Evolutionary conservation across 768 basidiomycete species (phyloP), one percentile per base, ranked within the genome.

Genomic region (Hypsizygus marmoreus): DNA sequence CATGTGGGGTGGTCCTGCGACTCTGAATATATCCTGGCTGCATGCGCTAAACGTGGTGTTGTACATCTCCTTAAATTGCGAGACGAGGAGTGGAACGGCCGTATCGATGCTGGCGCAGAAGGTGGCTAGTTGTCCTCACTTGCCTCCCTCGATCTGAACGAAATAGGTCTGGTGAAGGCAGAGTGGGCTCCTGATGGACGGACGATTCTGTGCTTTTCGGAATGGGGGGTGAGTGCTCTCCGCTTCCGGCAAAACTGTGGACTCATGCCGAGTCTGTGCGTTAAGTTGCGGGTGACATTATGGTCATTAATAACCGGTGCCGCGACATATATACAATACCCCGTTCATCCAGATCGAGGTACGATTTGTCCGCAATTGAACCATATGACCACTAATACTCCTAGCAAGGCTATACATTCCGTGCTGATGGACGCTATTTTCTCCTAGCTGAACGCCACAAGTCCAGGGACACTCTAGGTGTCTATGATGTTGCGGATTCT

Each of bases 171-270:
- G 38, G 78, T 84, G 14, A 90, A 82, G 59, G 90, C 86, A 13
- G 91, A 95, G 59, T 97, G 94, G 94, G 88, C 88, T 0, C 89
- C 87, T 2, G 88, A 88, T 59, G 91, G 91, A 12, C 76, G 88
- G 28, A 82, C 81, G 12, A 72, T 97, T 4, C 67, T 97, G 23
- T 95, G 90, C 58, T 97, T 94, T 66, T 94, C 91, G 3, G 89
- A 94, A 56, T 91, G 91, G 87, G 91, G 88, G 56, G 94, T 95
- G 70, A 73, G 93, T 80, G 16, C 14, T 32, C 29, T 50, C 44
- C 20, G 24, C n/a, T 7, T 31, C 24, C 30, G 13, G 19, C 46
- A n/a, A n/a, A n/a, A n/a, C n/a, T n/a, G n/a, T n/a, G n/a, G 22
- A 30, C 37, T 45, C 20, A 30, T 37, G 36, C n/a, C 31, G 29